Base-by-base conservation (phyloP, 768 basidiomycete species). In the Phylloporus sp. region DNA sequence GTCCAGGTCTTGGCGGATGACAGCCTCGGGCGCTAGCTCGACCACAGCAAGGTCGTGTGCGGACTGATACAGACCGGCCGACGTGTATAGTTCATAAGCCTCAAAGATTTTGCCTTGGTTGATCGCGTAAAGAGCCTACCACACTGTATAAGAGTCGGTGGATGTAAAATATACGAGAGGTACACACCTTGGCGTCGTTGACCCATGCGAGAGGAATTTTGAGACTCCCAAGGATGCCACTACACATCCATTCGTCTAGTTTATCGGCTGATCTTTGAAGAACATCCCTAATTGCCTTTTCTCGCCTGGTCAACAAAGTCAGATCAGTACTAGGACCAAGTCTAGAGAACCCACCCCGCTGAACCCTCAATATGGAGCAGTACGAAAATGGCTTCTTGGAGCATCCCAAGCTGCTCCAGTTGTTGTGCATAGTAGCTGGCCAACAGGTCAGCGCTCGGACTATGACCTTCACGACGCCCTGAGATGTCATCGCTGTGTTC, bases 321-420 rank as follows among this genome's bases (percentile, higher is more conserved):
- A 60, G 47, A 26, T 27, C 16, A 31, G 6, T n/a, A n/a, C 18
- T 24, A 47, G 7, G 45, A 43, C 6, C 26, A 22, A 24, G 22
- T 48, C 36, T 11, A 67, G 24, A 43, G 18, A 39, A 59, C 86
- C 53, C 60, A 95, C 95, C 90, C 87, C 22, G 76, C 74, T 16
- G 84, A 78, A 20, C 85, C 82, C 65, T 95, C 90, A 10, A 98
- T 72, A 67, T 97, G 94, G 49, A 98, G 72, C 52, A 97, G 72
- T 5, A 97, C 91, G 63, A 98, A 97, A 3, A 81, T 78, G 5
- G 93, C 88, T 69, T 92, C 89, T 61, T 91, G 85, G 59, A 95
- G 79, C 77, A 87, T 76, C 16, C 86, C 92, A 50, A 80, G 71
- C 46, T 77, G 76, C 70, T 97, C 95, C 55, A 99, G 71, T 66